These are phyloP conservation scores for Globisporangium polare DNA, from an alignment of 352 stramenopile genomes.

Conservation along the genomic window DNA sequence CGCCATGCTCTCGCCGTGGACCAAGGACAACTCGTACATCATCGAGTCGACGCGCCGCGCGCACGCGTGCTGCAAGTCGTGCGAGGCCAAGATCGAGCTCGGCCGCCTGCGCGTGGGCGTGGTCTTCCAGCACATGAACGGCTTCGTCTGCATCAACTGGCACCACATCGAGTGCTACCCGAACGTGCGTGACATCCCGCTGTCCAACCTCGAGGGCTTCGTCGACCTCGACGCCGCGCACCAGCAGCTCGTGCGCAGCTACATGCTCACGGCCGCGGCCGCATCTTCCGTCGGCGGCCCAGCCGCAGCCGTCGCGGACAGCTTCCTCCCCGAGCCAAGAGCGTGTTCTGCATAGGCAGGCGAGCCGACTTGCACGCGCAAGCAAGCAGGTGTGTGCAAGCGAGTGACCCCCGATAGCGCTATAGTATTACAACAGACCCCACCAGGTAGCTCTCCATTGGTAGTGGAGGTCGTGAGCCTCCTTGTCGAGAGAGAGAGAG, in stretches of 20 bases:
- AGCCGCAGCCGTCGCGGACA: slow-evolving; percentile 2
- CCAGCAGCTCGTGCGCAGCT: slow-evolving; percentile 55
- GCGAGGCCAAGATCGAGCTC: slow-evolving; percentile 59
- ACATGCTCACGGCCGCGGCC: slow-evolving; percentile 20
- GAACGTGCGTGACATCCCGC: slow-evolving; percentile 46
- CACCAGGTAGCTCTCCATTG: background rate
- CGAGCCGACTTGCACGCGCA: background rate
- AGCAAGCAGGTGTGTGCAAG: background rate
- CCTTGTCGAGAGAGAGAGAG: background rate
- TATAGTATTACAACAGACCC: slow-evolving; percentile 6
- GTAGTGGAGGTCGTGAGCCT: background rate
- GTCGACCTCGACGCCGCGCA: slow-evolving; percentile 49
- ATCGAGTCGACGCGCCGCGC: slow-evolving; percentile 68
- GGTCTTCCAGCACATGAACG: slow-evolving; percentile 78
- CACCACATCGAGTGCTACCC: slow-evolving; percentile 81
- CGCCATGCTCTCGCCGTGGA: slow-evolving; percentile 47
- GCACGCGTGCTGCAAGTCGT: slow-evolving; percentile 75
- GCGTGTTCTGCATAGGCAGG: slow-evolving; percentile 32
- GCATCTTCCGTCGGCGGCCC: background rate
- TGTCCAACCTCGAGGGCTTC: slow-evolving; percentile 69
- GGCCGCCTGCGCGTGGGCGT: slow-evolving; percentile 69
- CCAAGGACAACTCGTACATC: slow-evolving; percentile 75
- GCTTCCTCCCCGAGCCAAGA: slow-evolving; percentile 22
- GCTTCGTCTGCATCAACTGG: slow-evolving; percentile 85
- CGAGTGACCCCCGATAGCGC: background rate